Conservation (phyloP, 2,329 filamentous ascomycete species). For the Colletotrichum incanum region DNA sequence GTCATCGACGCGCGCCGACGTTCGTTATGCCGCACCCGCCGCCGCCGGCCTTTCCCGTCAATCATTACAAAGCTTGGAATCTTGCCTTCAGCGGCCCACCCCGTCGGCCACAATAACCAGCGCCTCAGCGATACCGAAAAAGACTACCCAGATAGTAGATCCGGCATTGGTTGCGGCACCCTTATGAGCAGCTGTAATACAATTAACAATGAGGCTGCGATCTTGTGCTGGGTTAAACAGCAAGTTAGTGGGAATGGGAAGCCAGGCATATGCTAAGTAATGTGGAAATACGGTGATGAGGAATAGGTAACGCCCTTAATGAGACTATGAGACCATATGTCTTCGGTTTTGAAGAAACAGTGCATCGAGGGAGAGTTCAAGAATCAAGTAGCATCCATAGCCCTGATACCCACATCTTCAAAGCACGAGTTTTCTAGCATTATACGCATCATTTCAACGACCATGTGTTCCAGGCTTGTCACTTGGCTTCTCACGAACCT, state of each 20-base stretch:
- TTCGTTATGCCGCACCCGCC: conserved; percentile 1
- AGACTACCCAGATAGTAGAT: background rate
- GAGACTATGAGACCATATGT: background rate
- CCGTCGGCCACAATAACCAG: conserved; percentile 1
- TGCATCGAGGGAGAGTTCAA: background rate
- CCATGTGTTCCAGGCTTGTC: background rate
- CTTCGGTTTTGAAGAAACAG: background rate
- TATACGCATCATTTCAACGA: too few species aligned
- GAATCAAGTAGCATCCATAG: background rate
- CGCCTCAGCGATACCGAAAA: conserved; percentile 6
- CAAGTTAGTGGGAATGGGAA: background rate
- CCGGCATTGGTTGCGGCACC: background rate
- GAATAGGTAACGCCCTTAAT: background rate
- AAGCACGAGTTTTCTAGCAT: background rate
- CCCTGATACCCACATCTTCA: background rate
- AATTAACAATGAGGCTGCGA: background rate
- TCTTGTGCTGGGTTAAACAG: accelerated
- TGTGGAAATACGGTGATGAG: too few species aligned
- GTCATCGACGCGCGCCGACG: background rate
- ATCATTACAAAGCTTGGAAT: conserved; percentile 6
- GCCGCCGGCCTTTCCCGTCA: background rate
- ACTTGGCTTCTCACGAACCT: background rate
- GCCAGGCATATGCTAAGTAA: background rate
- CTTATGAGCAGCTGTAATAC: background rate
- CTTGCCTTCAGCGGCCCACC: background rate